Evolutionary conservation across 441 rosid genomes (phyloP), one percentile per base, ranked within the genome.

Genomic region (Eruca vesicaria): DNA sequence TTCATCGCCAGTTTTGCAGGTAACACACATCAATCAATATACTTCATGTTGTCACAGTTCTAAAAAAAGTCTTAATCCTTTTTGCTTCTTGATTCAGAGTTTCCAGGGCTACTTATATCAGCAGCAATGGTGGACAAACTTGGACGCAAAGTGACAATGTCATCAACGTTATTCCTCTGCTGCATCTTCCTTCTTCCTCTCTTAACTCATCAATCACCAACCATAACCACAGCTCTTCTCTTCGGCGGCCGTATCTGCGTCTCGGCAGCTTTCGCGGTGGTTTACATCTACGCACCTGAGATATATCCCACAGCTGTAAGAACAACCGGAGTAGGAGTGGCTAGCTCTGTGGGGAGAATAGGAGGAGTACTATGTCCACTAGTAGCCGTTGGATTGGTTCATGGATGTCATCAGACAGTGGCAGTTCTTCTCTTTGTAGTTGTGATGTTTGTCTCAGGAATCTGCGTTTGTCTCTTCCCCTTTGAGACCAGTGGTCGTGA

Each of bases 331-430:
- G 86, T 93, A 19, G 99, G 99, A 80, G 76, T 84, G 3, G 99
- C 82, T 9, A 92, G 97, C 82, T 84, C 98, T 0, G 80, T 95
- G 65, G 99, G 98, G 70, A 86, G 98, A 82, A 88, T 95, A 5
- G 99, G 98, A 19, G 99, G 99, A 68, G 87, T 87, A 85, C 26
- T 88, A n/a, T 87, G 96, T 55, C 99, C 99, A 23, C 86, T 91
- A 6, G 96, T 91, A 68, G 98, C 99, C 3, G 96, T 95, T 64
- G 88, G 87, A 71, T 82, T 95, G 73, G 89, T 93, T 53, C 87
- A 91, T 29, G 90, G 91, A 71, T 95, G 99, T 31, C 96, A 86
- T 78, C 94, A 85, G 83, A 81, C 84, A 1, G 80, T 77, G 15
- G 89, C 98, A 0, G 64, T 95, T 50, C 33, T 89, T 63, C 82